Evolutionary conservation across 768 basidiomycete species (phyloP), one percentile per base, ranked within the genome.

Genomic region (Phanerochaete carnosa): DNA sequence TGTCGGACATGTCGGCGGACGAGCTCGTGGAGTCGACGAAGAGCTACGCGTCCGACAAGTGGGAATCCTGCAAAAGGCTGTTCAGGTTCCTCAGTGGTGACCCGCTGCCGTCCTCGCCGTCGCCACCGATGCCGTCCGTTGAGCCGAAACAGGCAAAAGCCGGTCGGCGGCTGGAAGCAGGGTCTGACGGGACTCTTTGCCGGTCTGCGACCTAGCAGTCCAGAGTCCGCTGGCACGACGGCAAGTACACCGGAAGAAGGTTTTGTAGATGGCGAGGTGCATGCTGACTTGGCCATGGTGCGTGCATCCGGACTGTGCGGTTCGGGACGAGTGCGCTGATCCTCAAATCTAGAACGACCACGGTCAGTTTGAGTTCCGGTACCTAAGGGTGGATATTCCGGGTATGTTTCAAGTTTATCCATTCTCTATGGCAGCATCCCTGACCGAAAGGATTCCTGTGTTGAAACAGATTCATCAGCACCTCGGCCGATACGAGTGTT

Each of bases 21-120:
- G 87, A 88, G 56, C 68, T 80, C 6, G 70, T 80, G 30, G 72
- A 70, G 28, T 81, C 78, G 76, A 72, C 79, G 11, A 58, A 54
- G 29, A 23, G 43, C 19, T 46, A 47, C 33, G 45, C 55, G 25
- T 26, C 28, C 6, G 59, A 61, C 29, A 54, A 32, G 22, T 57
- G 53, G 39, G 62, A 62, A n/a, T 77, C 77, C 45, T 77, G 81
- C 25, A 83, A 82, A 66, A 75, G 75, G 39, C 76, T 85, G 28
- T 90, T 93, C 75, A 84, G 80, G 67, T 94, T 90, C 71, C 74
- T 94, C 52, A 88, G 83, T 58, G 92, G 92, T 4, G 79, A 86
- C 45, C 77, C 80, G 22, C 63, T 81, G 29, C 74, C 80, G 8
- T 68, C 77, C 61, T 74, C 32, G 70, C 72, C 56, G 43, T 73